Base-by-base conservation (phyloP, 345 rosid genomes). In the Gossypium sturtianum region DNA sequence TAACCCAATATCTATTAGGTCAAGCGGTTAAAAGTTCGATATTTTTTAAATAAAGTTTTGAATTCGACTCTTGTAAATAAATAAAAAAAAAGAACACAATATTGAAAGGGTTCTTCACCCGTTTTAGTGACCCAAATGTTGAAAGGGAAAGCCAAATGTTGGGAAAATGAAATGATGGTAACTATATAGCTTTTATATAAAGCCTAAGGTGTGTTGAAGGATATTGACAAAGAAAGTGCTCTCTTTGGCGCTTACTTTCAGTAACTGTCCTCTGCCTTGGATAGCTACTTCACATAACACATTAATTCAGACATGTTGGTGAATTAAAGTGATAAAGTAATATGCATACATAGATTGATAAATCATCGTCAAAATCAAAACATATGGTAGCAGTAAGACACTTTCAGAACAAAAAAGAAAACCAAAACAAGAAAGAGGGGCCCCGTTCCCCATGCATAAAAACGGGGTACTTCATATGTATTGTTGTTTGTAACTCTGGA, bases 391-490 rank as follows among this genome's bases (percentile, higher is more conserved):
- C 9, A 25, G 41, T 13, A 27, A 60, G 41, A 60, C 41, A 45
- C 6, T 44, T 19, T 12, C 5, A 12, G 34, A 63, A 48, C 48
- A 34, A 11, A 52, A 66, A 56, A 66, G 12, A 11, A n/a, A 8
- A 61, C 1, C 2, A 12, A 13, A 10, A 13, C 2, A 9, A 12
- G 12, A 8, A 60, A 2, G 23, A n/a, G 23, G 9, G 23, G 5
- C 56, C 51, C 54, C 62, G 74, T 75, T 58, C 19, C 78, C 76
- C 22, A 71, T 74, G 81, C 75, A 77, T 1, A 45, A 73, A 25
- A 62, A 60, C 19, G 20, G 41, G 58, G 10, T 19, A 54, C 38
- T 82, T 73, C 75, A 73, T 43, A 51, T 75, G 62, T 22, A 7
- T 68, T 43, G 78, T 70, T 62, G 23, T 17, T 34, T 34, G 41